phyloP scores from a whole-genome alignment of 176 grass and related monocot species.

The Bromus sterilis region DNA sequence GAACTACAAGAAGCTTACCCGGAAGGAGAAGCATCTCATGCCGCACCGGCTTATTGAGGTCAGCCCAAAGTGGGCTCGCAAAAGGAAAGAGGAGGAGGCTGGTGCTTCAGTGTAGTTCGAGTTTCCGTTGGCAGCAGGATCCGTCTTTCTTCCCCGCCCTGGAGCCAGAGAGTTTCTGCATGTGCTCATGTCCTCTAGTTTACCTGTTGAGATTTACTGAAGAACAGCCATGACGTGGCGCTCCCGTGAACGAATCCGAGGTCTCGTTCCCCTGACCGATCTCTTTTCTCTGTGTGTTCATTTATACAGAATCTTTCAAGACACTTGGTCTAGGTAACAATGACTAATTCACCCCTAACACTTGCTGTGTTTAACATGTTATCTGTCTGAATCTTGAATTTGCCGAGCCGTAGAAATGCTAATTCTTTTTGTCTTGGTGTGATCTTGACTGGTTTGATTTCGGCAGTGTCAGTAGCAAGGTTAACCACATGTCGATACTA shows the following conservation, averaged over 20 bases:
- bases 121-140: not conserved
- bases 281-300: slow-evolving; percentile 4
- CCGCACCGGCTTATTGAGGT: slow-evolving; percentile 82
- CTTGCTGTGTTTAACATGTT: not conserved
- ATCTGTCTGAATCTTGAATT: not conserved
- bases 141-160: not conserved
- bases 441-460: not conserved
- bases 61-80: slow-evolving; percentile 64
- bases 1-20: slow-evolving; percentile 88
- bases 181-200: not conserved
- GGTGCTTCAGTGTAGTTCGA: not conserved
- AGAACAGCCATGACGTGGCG: not conserved
- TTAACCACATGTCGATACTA: not conserved
- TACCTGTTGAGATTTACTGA: not conserved
- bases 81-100: slow-evolving; percentile 36
- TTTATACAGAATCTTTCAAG: slow-evolving; percentile 11
- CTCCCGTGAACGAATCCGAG: not conserved
- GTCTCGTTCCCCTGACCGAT: not conserved
- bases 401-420: not conserved
- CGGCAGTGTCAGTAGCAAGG: not conserved
- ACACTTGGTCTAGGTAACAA: not conserved
- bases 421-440: not conserved
- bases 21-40: slow-evolving; percentile 70
- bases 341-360: not conserved
- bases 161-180: not conserved